Percentiles rank a stretch among this genome's conserved stretches.
Evolutionary conservation across 345 rosid genomes (phyloP).

Genomic region (Brassica rapa): DNA sequence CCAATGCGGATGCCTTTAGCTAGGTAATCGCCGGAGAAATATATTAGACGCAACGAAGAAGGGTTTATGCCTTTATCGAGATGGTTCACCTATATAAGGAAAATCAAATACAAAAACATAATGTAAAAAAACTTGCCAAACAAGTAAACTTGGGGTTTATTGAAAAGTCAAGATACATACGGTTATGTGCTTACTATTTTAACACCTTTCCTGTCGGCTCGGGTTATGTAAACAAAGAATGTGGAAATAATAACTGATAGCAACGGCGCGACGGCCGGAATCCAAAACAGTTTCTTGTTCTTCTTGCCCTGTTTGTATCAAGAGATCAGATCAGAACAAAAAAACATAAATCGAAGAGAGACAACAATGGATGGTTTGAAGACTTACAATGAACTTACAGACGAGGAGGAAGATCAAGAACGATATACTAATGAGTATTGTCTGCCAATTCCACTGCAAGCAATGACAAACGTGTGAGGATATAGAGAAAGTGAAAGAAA

Average conservation of each 20-base stretch:
- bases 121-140: background rate
- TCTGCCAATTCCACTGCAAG: constrained; percentile 97
- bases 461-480: constrained; percentile 8
- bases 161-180: background rate
- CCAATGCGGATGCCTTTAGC: constrained; percentile 77
- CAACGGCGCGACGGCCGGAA: constrained; percentile 84
- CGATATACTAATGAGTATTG: constrained; percentile 66
- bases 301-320: constrained; percentile 67
- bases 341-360: background rate
- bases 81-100: constrained; percentile 54
- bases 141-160: background rate
- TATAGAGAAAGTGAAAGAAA: background rate
- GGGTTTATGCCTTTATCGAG: constrained; percentile 86
- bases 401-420: constrained; percentile 72
- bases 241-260: constrained; percentile 76
- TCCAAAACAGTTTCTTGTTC: constrained; percentile 79
- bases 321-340: background rate
- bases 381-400: constrained; percentile 71
- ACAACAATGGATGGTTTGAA: background rate
- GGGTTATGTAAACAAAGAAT: constrained; percentile 71
- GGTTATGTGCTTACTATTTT: constrained; percentile 55
- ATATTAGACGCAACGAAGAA: constrained; percentile 57
- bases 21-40: constrained; percentile 61
- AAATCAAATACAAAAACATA: constrained; percentile 4
- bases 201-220: constrained; percentile 81